phyloP scores from a whole-genome alignment of 2,329 filamentous ascomycete genomes.

The Penicillium rolfsii region DNA sequence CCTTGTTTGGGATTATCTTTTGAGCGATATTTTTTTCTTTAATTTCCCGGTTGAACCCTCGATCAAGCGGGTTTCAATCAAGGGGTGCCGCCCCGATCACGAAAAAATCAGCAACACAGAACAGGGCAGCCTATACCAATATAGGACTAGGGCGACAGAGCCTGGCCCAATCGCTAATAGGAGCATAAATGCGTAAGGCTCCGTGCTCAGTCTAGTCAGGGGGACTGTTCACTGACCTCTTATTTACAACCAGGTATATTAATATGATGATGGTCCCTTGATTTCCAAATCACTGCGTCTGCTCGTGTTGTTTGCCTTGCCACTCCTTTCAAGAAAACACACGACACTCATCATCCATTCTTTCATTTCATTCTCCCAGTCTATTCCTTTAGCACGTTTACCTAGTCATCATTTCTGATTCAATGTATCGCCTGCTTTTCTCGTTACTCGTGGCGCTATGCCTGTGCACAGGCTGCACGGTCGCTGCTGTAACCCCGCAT shows the following conservation, averaged over 20 bases:
- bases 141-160: neutral
- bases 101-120: neutral
- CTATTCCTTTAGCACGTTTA: neutral
- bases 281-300: neutral
- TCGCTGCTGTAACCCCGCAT: slow-evolving; percentile 9
- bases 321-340: neutral
- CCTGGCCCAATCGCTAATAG: neutral
- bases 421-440: neutral
- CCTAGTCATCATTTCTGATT: neutral
- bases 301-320: neutral
- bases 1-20: neutral
- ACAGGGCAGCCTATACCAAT: neutral
- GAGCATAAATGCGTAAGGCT: neutral
- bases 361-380: neutral
- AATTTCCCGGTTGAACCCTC: neutral
- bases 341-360: neutral
- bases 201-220: neutral
- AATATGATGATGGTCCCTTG: neutral
- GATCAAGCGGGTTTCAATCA: neutral
- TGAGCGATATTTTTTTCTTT: neutral
- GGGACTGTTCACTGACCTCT: neutral
- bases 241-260: neutral
- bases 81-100: neutral
- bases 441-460: slow-evolving; percentile 1
- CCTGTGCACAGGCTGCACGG: neutral